Base-by-base conservation (phyloP, 768 basidiomycete species). In the Tulasnella sp. region DNA sequence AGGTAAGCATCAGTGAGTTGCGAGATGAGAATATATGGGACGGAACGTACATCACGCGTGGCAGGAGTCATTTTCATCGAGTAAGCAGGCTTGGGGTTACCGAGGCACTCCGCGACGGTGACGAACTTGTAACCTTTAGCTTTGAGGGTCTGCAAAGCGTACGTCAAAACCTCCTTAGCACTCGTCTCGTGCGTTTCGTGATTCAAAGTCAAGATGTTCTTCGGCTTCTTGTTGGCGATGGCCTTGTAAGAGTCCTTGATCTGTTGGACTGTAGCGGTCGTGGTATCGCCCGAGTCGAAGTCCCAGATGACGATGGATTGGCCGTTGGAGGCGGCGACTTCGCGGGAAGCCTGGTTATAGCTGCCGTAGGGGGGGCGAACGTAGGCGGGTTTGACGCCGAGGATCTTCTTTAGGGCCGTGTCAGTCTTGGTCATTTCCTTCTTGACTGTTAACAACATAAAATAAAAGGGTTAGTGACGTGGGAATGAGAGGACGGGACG, bases 231-330 rank as follows among this genome's bases (percentile, higher is more conserved):
- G 40, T 61, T 70, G 39, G 79, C 23, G 16, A 40, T 37, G 39
- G 7, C 20, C 32, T 51, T 44, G 78, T 79, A 79, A 35, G 37
- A 16, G n/a, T 6, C 9, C 79, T 67, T 18, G 18, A 5, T 26
- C 18, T 77, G 10, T 1, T n/a, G 18, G 26, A 51, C 70, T 2
- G 39, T 46, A 3, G 0, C 42, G 23, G 69, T 78, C n/a, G 13
- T 39, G 35, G 79, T 42, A 72, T 79, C 79, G 37, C 77, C 78
- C 15, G 77, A 74, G 69, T 79, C 77, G 20, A 79, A 70, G 77
- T 79, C 79, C 79, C 79, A 79, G n/a, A 72, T 78, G 35, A 78
- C 69, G 44, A 79, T 75, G 44, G 18, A 5, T 39, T 75, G 74
- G 10, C 55, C 46, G 74, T 61, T 48, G 39, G 39, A 5, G 29